Percentiles rank a stretch among this genome's conserved stretches.
Conservation (phyloP, 345 rosid genomes). For the Murraya koenigii region DNA sequence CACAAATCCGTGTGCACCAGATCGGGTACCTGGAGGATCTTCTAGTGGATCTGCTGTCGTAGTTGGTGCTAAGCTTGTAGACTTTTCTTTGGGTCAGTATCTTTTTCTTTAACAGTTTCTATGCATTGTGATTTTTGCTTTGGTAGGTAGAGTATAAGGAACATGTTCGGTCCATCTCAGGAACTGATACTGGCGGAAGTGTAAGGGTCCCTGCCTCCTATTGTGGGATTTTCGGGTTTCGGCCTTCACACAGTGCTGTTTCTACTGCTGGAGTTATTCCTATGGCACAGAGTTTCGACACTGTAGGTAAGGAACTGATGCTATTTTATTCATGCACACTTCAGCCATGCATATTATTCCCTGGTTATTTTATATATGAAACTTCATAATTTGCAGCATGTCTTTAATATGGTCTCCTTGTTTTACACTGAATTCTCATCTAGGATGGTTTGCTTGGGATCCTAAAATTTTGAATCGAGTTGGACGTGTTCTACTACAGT, state of each 20-base stretch:
- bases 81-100: constrained; percentile 75
- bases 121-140: background rate
- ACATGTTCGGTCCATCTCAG: constrained; percentile 31
- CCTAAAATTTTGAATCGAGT: constrained; percentile 58
- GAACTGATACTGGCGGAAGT: constrained; percentile 95
- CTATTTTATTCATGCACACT: background rate
- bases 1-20: constrained; percentile 65
- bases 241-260: constrained; percentile 67
- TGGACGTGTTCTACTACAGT: constrained; percentile 58
- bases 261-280: constrained; percentile 68
- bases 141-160: background rate
- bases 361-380: background rate
- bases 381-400: background rate
- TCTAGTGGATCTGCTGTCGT: constrained; percentile 99
- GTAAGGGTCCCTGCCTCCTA: constrained; percentile 83
- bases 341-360: background rate
- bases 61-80: constrained; percentile 77
- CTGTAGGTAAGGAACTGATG: constrained; percentile 60
- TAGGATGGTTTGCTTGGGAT: constrained; percentile 95
- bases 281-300: constrained; percentile 88
- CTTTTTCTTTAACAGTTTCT: background rate
- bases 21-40: constrained; percentile 88
- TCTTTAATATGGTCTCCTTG: background rate
- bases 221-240: constrained; percentile 73
- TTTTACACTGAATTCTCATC: constrained; percentile 11